Base-by-base conservation (phyloP, 345 rosid genomes). In the Aquilaria yunnanensis region DNA sequence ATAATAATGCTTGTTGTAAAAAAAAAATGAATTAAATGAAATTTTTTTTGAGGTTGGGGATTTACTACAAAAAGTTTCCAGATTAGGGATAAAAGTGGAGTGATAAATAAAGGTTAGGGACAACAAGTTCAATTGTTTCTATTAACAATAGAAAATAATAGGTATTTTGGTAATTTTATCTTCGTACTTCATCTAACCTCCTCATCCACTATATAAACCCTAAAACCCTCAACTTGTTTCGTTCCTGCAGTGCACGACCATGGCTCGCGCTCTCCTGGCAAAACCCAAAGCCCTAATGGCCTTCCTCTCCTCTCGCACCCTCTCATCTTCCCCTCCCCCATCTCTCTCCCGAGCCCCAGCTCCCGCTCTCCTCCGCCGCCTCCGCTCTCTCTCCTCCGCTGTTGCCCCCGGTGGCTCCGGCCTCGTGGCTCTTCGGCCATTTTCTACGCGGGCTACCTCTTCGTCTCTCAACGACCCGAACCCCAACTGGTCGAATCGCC, bases 401-500 rank as follows among this genome's bases (percentile, higher is more conserved):
- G 12, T 23, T 16, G 33, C 66, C 32, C 67, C 52, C 70, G 45
- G 64, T 12, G 74, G 77, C 12, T 32, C 23, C 23, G 43, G 78
- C 72, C 12, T 10, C 67, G 6, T 68, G 43, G 43, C 43, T 1
- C 43, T 37, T 37, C 43, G 71, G 10, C 65, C 67, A 10, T 71
- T 94, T 34, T 57, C 96, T 0, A 73, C 89, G 2, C 80, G 78
- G 3, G 63, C 82, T 2, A 71, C 92, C 0, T 69, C 89, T 16
- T 81, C 95, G 2, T 84, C 97, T 12, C 88, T 94, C 14, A 88
- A 65, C 59, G 89, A 94, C 45, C 84, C 82, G 0, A 80, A 67
- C 65, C 96, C 96, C 45, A 93, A 93, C 74, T 93, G 94, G 90
- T 88, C 97, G 5, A 94, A 88, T 53, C 70, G 99, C 46, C 97